Percentiles rank a stretch among this genome's conserved stretches.
phyloP scores from a whole-genome alignment of 2,329 filamentous ascomycete species.

The Hymenoscyphus fructigenus region DNA sequence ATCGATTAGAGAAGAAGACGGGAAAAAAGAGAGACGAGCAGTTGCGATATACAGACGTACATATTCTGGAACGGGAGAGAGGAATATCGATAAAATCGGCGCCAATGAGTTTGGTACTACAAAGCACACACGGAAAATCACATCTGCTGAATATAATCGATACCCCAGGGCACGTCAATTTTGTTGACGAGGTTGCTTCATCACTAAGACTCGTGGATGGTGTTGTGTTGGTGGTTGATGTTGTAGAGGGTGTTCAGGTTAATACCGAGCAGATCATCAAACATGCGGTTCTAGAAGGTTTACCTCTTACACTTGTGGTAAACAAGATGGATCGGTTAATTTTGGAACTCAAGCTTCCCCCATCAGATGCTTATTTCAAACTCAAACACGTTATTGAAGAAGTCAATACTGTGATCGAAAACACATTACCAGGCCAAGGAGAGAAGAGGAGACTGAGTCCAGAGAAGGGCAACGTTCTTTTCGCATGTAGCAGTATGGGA shows the following conservation, averaged over 20 bases:
- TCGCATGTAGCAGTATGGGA: slow-evolving; percentile 87
- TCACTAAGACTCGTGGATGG: slow-evolving; percentile 86
- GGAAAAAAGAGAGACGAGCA: slow-evolving; percentile 85
- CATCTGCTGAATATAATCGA: slow-evolving; percentile 94
- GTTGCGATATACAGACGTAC: slow-evolving; percentile 90
- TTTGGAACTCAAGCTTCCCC: slow-evolving; percentile 88
- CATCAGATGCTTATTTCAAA: slow-evolving; percentile 97
- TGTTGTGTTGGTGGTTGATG: slow-evolving; percentile 89
- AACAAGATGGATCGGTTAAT: slow-evolving; percentile 98
- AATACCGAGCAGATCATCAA: slow-evolving; percentile 98
- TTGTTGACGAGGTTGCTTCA: slow-evolving; percentile 93
- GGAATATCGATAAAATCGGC: slow-evolving; percentile 90
- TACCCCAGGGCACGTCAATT: slow-evolving; percentile 97
- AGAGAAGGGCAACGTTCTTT: slow-evolving; percentile 97
- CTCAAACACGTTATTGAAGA: slow-evolving; percentile 98
- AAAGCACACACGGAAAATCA: slow-evolving; percentile 87
- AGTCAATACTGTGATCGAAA: slow-evolving; percentile 94
- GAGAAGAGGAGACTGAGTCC: slow-evolving; percentile 82
- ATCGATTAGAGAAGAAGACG: slow-evolving; percentile 75
- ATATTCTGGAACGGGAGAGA: slow-evolving; percentile 83
- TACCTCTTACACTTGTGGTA: slow-evolving; percentile 85
- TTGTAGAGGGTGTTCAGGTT: slow-evolving; percentile 97
- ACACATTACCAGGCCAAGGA: slow-evolving; percentile 76
- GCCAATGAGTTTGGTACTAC: slow-evolving; percentile 90
- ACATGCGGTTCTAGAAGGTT: slow-evolving; percentile 85